phyloP scores from a whole-genome alignment of 2,329 filamentous ascomycete genomes.

The Fusarium illudens region DNA sequence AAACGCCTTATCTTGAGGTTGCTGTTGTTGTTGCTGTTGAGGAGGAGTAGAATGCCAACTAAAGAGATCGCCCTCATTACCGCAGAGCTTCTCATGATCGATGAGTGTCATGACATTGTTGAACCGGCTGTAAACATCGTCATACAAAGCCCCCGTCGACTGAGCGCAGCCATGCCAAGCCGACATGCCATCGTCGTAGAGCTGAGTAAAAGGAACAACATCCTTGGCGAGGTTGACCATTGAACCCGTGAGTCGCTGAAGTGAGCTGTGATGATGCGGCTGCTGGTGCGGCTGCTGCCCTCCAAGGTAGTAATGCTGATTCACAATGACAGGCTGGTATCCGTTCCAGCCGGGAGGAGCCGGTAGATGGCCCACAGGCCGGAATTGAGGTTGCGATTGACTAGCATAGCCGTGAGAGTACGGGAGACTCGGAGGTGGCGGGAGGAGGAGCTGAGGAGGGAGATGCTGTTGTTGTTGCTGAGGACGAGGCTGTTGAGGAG shows the following conservation, averaged over 20 bases:
- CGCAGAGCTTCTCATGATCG: conserved; percentile 66
- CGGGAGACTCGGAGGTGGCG: neutral
- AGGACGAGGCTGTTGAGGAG: neutral
- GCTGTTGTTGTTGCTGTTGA: neutral
- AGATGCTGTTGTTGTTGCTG: conserved; percentile 2
- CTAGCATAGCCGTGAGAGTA: conserved; percentile 35
- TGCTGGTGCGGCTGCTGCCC: neutral
- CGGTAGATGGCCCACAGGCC: conserved; percentile 36
- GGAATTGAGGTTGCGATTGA: conserved; percentile 37
- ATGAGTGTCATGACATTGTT: conserved; percentile 76
- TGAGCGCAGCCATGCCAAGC: conserved; percentile 53
- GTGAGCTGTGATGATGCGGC: conserved; percentile 30
- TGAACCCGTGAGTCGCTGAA: conserved; percentile 51
- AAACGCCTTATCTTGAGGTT: conserved; percentile 13
- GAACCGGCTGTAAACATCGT: conserved; percentile 69
- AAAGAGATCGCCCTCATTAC: conserved; percentile 64
- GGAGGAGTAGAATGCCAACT: conserved; percentile 45
- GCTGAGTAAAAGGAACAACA: conserved; percentile 47
- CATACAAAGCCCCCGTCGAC: conserved; percentile 59
- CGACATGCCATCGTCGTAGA: conserved; percentile 55
- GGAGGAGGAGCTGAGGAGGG: conserved; percentile 18
- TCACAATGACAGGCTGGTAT: conserved; percentile 57
- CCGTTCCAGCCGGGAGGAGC: conserved; percentile 36
- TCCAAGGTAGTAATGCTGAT: conserved; percentile 60
- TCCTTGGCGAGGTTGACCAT: conserved; percentile 55